Percentiles rank a stretch among this genome's conserved stretches.
Conservation (phyloP, 768 basidiomycete species). For the Hericium rajendrae region DNA sequence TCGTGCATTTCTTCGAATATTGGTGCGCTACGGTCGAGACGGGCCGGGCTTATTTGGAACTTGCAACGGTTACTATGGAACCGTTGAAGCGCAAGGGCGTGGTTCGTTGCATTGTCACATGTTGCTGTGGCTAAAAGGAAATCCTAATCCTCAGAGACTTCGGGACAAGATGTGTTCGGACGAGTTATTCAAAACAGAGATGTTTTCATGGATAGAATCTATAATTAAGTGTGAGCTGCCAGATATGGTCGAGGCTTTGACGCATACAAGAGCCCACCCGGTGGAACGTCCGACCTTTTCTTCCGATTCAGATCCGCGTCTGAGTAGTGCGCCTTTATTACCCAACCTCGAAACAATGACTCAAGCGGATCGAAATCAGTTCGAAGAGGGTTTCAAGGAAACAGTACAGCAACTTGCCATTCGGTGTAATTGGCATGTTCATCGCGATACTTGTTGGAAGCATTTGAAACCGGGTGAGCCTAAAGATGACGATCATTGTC, state of each 20-base stretch:
- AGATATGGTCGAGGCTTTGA: neutral
- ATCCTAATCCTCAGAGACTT: neutral
- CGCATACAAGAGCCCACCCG: neutral
- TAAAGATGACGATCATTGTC: no score
- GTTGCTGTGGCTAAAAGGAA: slow-evolving; percentile 28
- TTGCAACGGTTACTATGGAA: slow-evolving; percentile 29
- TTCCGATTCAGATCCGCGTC: no score
- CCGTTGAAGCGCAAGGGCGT: slow-evolving; percentile 29
- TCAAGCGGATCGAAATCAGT: no score
- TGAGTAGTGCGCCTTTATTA: no score
- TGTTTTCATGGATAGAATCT: slow-evolving; percentile 19
- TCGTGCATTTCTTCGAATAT: slow-evolving; percentile 24
- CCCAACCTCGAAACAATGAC: no score
- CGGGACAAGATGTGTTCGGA: slow-evolving; percentile 2
- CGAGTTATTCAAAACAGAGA: slow-evolving; percentile 10
- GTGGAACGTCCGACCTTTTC: no score
- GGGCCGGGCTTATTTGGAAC: slow-evolving; percentile 25
- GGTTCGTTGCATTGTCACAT: slow-evolving; percentile 33
- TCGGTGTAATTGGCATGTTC: slow-evolving; percentile 24
- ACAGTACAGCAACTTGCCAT: slow-evolving; percentile 11
- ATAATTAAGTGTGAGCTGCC: slow-evolving; percentile 20
- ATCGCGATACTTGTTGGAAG: slow-evolving; percentile 29
- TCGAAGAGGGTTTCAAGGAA: no score
- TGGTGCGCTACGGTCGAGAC: slow-evolving; percentile 1
- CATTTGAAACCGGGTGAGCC: slow-evolving; percentile 18